Base-by-base conservation (phyloP, 352 stramenopile genomes). In the Globisporangium viniferum region DNA sequence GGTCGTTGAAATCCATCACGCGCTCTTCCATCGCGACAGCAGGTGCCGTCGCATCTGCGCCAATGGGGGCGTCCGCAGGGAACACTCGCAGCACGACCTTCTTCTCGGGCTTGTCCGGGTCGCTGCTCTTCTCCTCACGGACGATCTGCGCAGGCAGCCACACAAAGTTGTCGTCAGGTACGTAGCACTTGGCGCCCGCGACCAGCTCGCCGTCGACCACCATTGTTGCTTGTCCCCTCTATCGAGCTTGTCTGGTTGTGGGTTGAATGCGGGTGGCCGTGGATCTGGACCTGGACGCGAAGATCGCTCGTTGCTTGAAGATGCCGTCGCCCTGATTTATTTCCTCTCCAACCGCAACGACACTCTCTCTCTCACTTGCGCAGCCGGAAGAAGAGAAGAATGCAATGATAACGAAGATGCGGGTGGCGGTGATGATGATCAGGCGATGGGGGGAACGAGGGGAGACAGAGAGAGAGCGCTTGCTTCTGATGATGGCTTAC, bases 121-220 rank as follows among this genome's bases (percentile, higher is more conserved):
- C 80, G 1, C 60, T 54, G 68, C 74, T 80, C 63, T 80, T 81
- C 57, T 80, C 72, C 66, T 93, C 84, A 33, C 81, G 81, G 31
- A 93, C 44, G 64, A 94, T 86, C 68, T 88, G 76, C 56, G 85
- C 88, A 8, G 85, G 80, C 12, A 95, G 76, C 88, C 88, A 95
- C 48, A 95, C 81, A 62, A 82, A 82, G 31, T 73, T 76, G 20
- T 91, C 83, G 36, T 95, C 88, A 7, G 86, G 88, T 54, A 94
- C 87, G 67, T 92, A 95, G 79, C 86, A 94, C 70, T 91, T 91
- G 62, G 78, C 75, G 68, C 87, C 87, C 33, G 69, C 75, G 20
- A 71, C 71, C 69, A 74, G 68, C 36, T 86, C 74, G 15, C 20
- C 33, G 39, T 31, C 24, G 6, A 29, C 24, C 27, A 33, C 55